These are phyloP conservation scores for Arachnomyces sp. DNA, from an alignment of 2,329 filamentous ascomycete genomes.

Conservation along the genomic window DNA sequence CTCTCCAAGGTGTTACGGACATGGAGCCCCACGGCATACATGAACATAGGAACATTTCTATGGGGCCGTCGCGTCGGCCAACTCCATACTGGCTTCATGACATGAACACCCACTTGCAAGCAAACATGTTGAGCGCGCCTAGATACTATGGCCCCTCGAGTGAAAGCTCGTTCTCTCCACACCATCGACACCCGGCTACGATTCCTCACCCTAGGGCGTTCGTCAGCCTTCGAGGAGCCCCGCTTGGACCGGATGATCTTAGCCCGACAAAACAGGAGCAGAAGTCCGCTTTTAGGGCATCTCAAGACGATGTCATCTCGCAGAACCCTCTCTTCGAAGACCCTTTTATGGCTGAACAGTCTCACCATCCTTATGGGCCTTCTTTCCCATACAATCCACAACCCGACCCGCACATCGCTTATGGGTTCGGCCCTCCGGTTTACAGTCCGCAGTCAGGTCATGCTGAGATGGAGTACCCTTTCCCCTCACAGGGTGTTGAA, in stretches of 20 bases:
- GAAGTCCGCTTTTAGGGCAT: conserved; percentile 4
- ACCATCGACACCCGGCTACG: neutral
- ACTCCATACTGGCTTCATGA: conserved; percentile 6
- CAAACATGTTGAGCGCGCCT: conserved; percentile 16
- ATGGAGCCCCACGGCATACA: neutral
- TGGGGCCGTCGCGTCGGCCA: conserved; percentile 1
- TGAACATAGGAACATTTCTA: neutral
- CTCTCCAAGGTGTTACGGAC: conserved; percentile 7
- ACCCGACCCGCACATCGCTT: no score
- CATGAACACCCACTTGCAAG: conserved; percentile 4
- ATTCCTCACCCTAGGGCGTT: no score
- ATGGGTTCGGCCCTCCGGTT: no score
- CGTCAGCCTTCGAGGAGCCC: conserved; percentile 1
- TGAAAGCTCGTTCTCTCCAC: conserved; percentile 4
- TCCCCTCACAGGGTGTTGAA: no score
- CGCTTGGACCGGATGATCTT: conserved; percentile 11
- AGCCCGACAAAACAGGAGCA: conserved; percentile 15
- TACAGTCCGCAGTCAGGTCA: no score
- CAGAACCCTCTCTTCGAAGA: neutral
- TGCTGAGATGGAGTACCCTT: no score
- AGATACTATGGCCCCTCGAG: conserved; percentile 2
- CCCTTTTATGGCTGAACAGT: neutral
- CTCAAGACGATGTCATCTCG: conserved; percentile 1
- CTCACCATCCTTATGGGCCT: no score
- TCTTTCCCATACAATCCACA: no score